Evolutionary conservation across 371 early-diverging fungal genomes (phyloP).

Genomic region (Capillidium rhysosporum): DNA sequence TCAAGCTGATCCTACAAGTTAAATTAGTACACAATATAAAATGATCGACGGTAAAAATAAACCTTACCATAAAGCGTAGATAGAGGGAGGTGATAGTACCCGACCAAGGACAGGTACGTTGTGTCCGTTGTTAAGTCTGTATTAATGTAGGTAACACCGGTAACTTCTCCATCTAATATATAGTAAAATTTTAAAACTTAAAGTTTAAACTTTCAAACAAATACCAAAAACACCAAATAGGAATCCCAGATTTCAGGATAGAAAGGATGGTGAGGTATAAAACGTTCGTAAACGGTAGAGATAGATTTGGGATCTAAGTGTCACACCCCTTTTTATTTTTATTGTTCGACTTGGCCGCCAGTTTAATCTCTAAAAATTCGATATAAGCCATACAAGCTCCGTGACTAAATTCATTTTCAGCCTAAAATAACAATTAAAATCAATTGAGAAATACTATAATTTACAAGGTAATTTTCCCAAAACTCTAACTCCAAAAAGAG

Average conservation of each 20-base stretch:
- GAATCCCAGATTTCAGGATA: not conserved
- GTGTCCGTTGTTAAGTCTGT: not conserved
- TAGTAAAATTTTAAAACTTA: not conserved
- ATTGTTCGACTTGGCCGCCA: not conserved
- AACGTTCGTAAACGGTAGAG: not conserved
- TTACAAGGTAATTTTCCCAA: not conserved
- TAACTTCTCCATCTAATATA: not conserved
- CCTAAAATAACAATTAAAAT: not conserved
- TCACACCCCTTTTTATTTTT: not conserved
- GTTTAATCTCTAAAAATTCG: slow-evolving; percentile 1
- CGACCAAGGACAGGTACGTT: not conserved
- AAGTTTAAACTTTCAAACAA: no score
- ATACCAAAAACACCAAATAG: not conserved
- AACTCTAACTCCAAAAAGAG: not conserved
- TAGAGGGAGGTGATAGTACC: not conserved
- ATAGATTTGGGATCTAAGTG: no score
- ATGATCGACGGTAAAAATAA: not conserved
- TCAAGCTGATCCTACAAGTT: not conserved
- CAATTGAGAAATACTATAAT: not conserved
- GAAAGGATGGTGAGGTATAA: not conserved
- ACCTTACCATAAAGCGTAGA: not conserved
- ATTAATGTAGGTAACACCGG: not conserved
- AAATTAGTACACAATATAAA: not conserved
- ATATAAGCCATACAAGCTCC: slow-evolving; percentile 20
- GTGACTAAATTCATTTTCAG: slow-evolving; percentile 15